These are phyloP conservation scores for Biscogniauxia marginata DNA, from an alignment of 2,329 filamentous ascomycete species.

Conservation along the genomic window DNA sequence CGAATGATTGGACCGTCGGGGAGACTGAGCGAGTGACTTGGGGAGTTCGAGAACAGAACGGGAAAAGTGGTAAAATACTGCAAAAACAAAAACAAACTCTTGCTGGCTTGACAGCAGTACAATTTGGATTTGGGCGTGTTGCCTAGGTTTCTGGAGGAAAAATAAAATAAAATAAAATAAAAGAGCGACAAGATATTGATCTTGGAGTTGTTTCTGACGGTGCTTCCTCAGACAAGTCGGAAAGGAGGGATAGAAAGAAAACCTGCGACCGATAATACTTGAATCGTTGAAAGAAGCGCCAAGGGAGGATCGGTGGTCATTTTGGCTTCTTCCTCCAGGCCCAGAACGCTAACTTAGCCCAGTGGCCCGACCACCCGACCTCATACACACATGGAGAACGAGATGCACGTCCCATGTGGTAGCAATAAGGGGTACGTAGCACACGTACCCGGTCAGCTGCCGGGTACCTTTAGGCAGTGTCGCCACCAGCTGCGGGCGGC, in stretches of 20 bases:
- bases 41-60: slow-evolving; percentile 9
- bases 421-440: neutral
- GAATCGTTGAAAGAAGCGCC: neutral
- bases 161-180: slow-evolving; percentile 8
- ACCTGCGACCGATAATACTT: slow-evolving; percentile 8
- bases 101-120: neutral
- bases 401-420: neutral
- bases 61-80: slow-evolving; percentile 1
- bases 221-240: slow-evolving; percentile 10
- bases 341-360: neutral
- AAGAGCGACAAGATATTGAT: slow-evolving; percentile 21
- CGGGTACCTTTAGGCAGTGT: too few relatives aligned
- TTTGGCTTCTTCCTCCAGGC: neutral
- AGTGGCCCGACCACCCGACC: too few relatives aligned
- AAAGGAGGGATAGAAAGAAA: slow-evolving; percentile 11
- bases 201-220: slow-evolving; percentile 13
- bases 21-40: slow-evolving; percentile 23
- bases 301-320: neutral
- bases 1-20: slow-evolving; percentile 21
- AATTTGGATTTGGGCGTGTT: neutral
- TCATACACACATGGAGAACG: neutral
- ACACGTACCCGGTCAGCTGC: neutral
- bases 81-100: neutral
- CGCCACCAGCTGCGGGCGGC: too few relatives aligned
- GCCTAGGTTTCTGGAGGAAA: neutral